Conservation (phyloP, 768 basidiomycete genomes). For the Boletus pseudo-olivaceus region DNA sequence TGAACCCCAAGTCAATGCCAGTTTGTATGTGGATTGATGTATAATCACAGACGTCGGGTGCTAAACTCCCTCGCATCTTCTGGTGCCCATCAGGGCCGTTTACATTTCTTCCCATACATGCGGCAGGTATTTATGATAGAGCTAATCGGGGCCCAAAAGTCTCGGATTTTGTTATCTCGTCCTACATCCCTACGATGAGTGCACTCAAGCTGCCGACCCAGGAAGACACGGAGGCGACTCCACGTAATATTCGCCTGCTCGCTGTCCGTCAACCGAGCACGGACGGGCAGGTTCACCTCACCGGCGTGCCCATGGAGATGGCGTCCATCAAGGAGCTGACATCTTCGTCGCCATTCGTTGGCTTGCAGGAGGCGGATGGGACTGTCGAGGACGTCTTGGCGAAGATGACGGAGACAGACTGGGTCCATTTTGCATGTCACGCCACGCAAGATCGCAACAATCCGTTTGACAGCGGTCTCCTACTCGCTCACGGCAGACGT, state of each 20-base stretch:
- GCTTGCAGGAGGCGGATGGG: not conserved
- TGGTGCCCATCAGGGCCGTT: not conserved
- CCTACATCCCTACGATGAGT: conserved; percentile 29
- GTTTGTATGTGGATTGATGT: too few species aligned
- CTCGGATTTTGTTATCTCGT: conserved; percentile 4
- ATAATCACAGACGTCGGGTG: not conserved
- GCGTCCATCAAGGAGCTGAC: conserved; percentile 12
- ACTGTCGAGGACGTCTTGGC: not conserved
- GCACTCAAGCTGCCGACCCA: conserved; percentile 8
- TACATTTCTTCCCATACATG: not conserved
- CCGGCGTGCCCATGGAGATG: conserved; percentile 10
- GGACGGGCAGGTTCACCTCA: conserved; percentile 3
- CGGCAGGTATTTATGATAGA: not conserved
- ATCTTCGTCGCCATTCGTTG: not conserved
- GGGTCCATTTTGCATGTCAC: conserved; percentile 34
- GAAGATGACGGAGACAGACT: not conserved
- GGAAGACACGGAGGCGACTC: not conserved
- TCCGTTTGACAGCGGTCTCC: conserved; percentile 21
- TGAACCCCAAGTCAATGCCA: not conserved
- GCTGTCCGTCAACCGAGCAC: conserved; percentile 13
- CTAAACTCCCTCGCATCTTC: not conserved
- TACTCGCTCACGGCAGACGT: not conserved
- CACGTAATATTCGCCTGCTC: not conserved
- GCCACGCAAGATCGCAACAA: conserved; percentile 17
- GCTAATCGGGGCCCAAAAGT: not conserved